Conservation (phyloP, 306 rosid species). For the Rosa multiflora region DNA sequence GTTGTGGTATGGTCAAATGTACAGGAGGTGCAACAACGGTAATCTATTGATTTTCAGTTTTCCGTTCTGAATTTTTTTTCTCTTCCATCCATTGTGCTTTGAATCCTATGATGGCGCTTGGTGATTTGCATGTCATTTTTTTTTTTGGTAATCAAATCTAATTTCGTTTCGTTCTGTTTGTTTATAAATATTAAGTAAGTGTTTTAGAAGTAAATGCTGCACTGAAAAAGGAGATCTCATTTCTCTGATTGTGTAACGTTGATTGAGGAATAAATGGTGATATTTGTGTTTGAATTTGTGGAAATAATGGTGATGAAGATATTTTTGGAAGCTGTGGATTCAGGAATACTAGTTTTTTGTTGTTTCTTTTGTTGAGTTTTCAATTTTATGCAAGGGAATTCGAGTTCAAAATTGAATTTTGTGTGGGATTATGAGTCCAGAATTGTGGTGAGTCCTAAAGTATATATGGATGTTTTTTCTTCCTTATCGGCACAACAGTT, state of each 20-base stretch:
- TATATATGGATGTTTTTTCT: background rate
- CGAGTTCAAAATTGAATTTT: background rate
- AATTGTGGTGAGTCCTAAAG: background rate
- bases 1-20: background rate
- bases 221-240: slow-evolving; percentile 6
- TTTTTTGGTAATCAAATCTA: background rate
- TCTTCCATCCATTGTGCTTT: no score
- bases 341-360: background rate
- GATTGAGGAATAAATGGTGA: background rate
- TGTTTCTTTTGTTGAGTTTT: background rate
- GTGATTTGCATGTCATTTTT: slow-evolving; percentile 17
- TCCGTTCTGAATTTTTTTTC: no score
- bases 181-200: no score
- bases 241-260: background rate
- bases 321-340: background rate
- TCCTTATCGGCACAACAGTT: background rate
- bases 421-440: background rate
- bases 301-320: background rate
- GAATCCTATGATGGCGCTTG: background rate
- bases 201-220: background rate
- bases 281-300: background rate
- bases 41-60: no score
- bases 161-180: background rate
- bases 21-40: no score
- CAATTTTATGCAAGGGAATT: background rate